phyloP scores from a whole-genome alignment of 768 basidiomycete genomes.

The Dentipellis fragilis region DNA sequence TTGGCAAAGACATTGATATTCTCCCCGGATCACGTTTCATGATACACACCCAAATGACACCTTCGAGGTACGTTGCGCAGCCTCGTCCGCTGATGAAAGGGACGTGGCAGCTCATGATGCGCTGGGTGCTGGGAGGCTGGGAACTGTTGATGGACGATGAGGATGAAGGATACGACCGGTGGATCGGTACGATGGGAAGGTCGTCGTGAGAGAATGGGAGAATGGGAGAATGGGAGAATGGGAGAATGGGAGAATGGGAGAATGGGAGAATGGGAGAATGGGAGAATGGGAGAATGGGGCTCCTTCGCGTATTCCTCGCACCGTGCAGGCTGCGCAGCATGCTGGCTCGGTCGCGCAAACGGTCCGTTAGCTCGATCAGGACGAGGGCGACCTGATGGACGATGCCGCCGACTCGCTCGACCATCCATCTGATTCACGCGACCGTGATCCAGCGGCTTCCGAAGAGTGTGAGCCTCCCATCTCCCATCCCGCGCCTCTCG shows the following conservation, averaged over 20 bases:
- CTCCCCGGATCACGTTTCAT: too few species aligned
- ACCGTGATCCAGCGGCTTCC: too few species aligned
- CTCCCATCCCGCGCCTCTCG: not conserved
- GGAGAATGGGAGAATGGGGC: too few species aligned
- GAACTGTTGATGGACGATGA: conserved; percentile 6
- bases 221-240: too few species aligned
- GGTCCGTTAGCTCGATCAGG: not conserved
- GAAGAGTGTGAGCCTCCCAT: too few species aligned
- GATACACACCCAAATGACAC: not conserved
- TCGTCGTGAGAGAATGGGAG: conserved; percentile 12
- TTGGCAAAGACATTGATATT: not conserved
- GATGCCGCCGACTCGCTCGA: too few species aligned
- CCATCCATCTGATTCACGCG: too few species aligned
- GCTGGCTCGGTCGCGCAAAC: too few species aligned
- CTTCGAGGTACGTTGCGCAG: not conserved
- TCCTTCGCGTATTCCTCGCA: too few species aligned
- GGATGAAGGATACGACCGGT: not conserved
- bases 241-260: too few species aligned
- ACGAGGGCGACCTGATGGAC: not conserved
- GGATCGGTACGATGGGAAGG: not conserved
- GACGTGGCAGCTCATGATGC: conserved; percentile 7
- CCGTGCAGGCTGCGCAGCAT: too few species aligned
- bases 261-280: too few species aligned
- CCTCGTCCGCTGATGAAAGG: not conserved
- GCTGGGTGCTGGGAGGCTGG: conserved; percentile 12